These are phyloP conservation scores for Collybia sp. DNA, from an alignment of 768 basidiomycete genomes.

Conservation along the genomic window DNA sequence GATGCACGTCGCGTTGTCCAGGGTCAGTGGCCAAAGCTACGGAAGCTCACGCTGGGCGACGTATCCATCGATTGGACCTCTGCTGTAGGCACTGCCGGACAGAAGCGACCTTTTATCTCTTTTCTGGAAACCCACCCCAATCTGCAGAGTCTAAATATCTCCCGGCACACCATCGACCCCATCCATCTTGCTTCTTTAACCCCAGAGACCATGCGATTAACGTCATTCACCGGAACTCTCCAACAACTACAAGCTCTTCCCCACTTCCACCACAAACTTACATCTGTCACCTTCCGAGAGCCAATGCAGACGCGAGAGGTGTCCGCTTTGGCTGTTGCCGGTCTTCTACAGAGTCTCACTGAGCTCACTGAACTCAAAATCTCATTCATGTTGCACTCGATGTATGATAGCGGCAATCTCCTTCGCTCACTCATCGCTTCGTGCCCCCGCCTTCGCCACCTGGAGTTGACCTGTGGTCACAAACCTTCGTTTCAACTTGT, in stretches of 20 bases:
- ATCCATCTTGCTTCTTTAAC: constrained; percentile 46
- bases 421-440: constrained; percentile 61
- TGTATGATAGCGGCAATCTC: constrained; percentile 70
- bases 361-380: constrained; percentile 56
- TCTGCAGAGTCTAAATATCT: constrained; percentile 46
- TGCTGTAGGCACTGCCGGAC: constrained; percentile 26
- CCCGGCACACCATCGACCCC: constrained; percentile 48
- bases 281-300: constrained; percentile 59
- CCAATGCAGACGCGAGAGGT: constrained; percentile 65
- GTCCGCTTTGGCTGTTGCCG: constrained; percentile 55
- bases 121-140: constrained; percentile 66
- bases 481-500: constrained; percentile 74
- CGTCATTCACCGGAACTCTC: constrained; percentile 62
- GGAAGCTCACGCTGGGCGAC: constrained; percentile 58
- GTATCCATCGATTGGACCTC: constrained; percentile 56
- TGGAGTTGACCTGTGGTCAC: constrained; percentile 62
- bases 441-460: constrained; percentile 58
- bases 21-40: constrained; percentile 66
- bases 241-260: constrained; percentile 62
- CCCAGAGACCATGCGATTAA: constrained; percentile 43
- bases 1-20: constrained; percentile 51
- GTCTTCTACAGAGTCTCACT: constrained; percentile 52
- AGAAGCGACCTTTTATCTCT: constrained; percentile 54
- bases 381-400: constrained; percentile 64
- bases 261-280: constrained; percentile 42